A percentile compares a stretch with the other conserved stretches of the same genome.
phyloP scores from a whole-genome alignment of 495 filamentous ascomycete genomes.

The Aspergillus biplanus region DNA sequence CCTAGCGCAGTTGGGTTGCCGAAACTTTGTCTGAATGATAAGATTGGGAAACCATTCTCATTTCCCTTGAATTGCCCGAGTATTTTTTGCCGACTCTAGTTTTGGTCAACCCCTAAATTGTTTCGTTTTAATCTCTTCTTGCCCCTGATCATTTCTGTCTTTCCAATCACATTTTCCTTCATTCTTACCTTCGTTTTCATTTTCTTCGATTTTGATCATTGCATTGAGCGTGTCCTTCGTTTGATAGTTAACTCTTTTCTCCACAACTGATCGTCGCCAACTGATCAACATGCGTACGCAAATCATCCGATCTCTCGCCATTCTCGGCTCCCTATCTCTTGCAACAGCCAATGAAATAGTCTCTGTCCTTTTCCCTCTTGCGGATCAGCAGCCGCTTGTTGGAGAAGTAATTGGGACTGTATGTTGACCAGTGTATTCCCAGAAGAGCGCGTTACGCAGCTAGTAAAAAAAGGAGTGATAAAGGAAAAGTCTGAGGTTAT shows the following conservation, averaged over 20 bases:
- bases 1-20: not conserved
- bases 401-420: slow-evolving; percentile 32
- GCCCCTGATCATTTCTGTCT: not conserved
- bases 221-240: slow-evolving; percentile 1
- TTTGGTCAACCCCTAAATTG: not conserved
- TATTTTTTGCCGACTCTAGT: too few species aligned
- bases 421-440: slow-evolving; percentile 10
- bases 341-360: slow-evolving; percentile 36
- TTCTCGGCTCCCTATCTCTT: slow-evolving; percentile 15
- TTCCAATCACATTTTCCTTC: not conserved
- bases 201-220: not conserved
- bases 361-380: slow-evolving; percentile 33
- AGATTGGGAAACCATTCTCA: too few species aligned
- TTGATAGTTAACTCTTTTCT: not conserved
- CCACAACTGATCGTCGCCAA: slow-evolving; percentile 7
- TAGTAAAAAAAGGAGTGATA: not conserved
- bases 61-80: too few species aligned
- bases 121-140: not conserved
- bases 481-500: not conserved
- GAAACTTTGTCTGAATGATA: not conserved
- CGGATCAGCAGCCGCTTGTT: slow-evolving; percentile 12
- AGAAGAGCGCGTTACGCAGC: not conserved
- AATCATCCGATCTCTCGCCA: slow-evolving; percentile 16
- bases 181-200: not conserved
- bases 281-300: slow-evolving; percentile 20